phyloP scores from a whole-genome alignment of 164 flowering plant genomes.

The Annona cherimola region DNA sequence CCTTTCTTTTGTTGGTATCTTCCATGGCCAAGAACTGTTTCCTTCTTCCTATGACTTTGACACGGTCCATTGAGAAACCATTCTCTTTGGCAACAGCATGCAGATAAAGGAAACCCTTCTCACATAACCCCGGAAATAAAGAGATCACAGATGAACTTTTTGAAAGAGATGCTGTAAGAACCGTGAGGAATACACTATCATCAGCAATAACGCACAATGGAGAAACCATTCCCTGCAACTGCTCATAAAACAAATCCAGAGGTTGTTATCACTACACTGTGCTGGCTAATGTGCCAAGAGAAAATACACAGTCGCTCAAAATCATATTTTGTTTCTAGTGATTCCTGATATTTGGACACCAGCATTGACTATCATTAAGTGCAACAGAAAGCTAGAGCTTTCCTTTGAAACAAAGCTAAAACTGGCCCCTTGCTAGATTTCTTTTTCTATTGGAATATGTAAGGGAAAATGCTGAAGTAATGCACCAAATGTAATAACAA shows the following conservation, averaged over 20 bases:
- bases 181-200: constrained; percentile 76
- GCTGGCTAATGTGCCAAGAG: not conserved
- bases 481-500: no score
- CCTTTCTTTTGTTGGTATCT: constrained; percentile 63
- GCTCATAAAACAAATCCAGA: constrained; percentile 22
- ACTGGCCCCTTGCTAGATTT: no score
- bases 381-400: no score
- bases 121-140: constrained; percentile 70
- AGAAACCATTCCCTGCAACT: constrained; percentile 54
- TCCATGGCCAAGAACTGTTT: constrained; percentile 41
- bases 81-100: constrained; percentile 63
- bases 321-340: no score
- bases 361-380: no score
- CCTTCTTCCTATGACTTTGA: constrained; percentile 43
- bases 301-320: not conserved
- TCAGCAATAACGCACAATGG: constrained; percentile 73
- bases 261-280: not conserved
- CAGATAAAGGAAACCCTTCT: constrained; percentile 53
- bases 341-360: no score
- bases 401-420: no score
- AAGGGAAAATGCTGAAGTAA: no score
- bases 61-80: constrained; percentile 54
- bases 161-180: constrained; percentile 53
- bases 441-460: no score
- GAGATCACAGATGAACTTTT: constrained; percentile 49